Evolutionary conservation across 805 yeast species (phyloP).

Genomic region (Yarrowia osloensis): DNA sequence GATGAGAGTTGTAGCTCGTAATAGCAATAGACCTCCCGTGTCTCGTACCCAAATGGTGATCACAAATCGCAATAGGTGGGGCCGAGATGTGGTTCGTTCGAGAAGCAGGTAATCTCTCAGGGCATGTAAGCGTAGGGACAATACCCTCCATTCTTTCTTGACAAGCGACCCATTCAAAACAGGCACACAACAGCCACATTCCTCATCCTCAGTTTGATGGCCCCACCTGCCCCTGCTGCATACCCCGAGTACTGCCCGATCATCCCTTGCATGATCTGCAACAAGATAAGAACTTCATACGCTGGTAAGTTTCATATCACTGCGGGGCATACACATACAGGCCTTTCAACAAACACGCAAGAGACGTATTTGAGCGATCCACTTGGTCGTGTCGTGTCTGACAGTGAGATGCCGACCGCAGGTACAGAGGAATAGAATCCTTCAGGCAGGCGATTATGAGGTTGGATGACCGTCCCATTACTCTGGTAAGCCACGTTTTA

Average conservation of each 20-base stretch:
- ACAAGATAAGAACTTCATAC: constrained; percentile 8
- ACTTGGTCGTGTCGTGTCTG: neutral
- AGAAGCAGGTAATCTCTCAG: neutral
- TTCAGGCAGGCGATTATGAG: no score
- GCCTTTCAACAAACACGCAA: neutral
- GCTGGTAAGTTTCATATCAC: neutral
- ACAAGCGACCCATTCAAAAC: no score
- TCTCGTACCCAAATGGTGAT: neutral
- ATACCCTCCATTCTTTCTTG: no score
- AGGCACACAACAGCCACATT: neutral
- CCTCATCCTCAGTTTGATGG: neutral
- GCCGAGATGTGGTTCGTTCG: neutral
- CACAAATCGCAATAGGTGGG: neutral
- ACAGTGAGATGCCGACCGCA: neutral
- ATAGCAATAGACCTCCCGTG: neutral
- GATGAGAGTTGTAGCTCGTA: neutral
- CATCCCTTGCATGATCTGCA: constrained; percentile 20
- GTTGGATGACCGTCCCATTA: no score
- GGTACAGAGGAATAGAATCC: neutral
- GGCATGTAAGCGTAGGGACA: neutral
- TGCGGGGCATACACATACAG: constrained; percentile 6
- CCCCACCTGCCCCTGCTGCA: neutral
- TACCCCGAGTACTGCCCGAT: neutral
- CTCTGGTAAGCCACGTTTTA: no score
- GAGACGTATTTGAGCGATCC: neutral